Percentiles rank a stretch among this genome's conserved stretches.
phyloP scores from a whole-genome alignment of 2,329 filamentous ascomycete species.

The Arthrobotrys megalospora region DNA sequence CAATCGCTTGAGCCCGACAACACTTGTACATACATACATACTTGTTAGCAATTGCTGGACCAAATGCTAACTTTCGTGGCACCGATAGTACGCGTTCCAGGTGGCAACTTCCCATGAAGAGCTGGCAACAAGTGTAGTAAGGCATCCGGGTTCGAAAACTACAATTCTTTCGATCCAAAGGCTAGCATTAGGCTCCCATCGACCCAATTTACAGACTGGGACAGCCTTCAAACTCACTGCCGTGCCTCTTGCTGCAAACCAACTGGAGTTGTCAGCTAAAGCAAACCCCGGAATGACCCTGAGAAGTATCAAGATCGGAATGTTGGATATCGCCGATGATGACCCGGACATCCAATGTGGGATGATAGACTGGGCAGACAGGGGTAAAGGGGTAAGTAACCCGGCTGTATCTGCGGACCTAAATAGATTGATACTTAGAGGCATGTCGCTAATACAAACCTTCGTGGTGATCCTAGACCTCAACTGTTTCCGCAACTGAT shows the following conservation, averaged over 20 bases:
- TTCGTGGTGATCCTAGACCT: neutral
- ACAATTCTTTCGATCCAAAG: constrained; percentile 43
- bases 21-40: neutral
- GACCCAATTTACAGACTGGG: neutral
- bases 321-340: constrained; percentile 52
- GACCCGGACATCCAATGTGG: constrained; percentile 53
- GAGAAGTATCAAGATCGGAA: constrained; percentile 48
- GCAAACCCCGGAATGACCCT: constrained; percentile 34
- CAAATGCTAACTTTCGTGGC: neutral
- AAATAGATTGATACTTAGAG: neutral
- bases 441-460: neutral
- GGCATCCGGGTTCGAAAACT: constrained; percentile 21
- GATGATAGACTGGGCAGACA: constrained; percentile 38
- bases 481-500: neutral
- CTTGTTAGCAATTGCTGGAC: neutral
- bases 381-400: constrained; percentile 22
- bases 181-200: constrained; percentile 30
- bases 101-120: constrained; percentile 30
- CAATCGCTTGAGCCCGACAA: neutral
- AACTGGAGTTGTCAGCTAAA: constrained; percentile 30
- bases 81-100: constrained; percentile 43
- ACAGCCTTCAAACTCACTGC: constrained; percentile 36
- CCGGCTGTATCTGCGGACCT: neutral
- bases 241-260: constrained; percentile 34
- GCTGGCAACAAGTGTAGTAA: constrained; percentile 40